These are phyloP conservation scores for Setaria italica DNA, from an alignment of 202 grass and related monocot genomes.

Conservation along the genomic window DNA sequence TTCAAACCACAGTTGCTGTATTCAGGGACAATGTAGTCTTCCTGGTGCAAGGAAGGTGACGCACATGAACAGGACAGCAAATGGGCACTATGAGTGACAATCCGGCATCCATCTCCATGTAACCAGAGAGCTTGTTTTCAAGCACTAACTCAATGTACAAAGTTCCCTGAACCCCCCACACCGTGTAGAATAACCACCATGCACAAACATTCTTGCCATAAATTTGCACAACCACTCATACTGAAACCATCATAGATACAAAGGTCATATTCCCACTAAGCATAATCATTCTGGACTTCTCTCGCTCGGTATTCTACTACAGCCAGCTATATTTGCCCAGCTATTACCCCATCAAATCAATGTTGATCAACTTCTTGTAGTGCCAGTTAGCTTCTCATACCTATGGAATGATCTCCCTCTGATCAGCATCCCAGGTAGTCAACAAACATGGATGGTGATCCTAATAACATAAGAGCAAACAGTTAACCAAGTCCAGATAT, in stretches of 20 bases:
- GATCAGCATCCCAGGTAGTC: slow-evolving; percentile 38
- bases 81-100: too few species aligned
- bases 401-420: slow-evolving; percentile 34
- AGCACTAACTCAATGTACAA: background rate
- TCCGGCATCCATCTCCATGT: background rate
- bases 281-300: slow-evolving; percentile 38
- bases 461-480: slow-evolving; percentile 7
- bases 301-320: slow-evolving; percentile 34
- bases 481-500: too few species aligned
- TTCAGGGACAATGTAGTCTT: too few species aligned
- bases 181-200: slow-evolving; percentile 8
- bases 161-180: background rate
- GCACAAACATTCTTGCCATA: slow-evolving; percentile 28
- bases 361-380: slow-evolving; percentile 29
- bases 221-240: slow-evolving; percentile 39
- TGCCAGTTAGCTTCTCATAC: slow-evolving; percentile 50
- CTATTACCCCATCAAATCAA: slow-evolving; percentile 39
- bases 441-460: slow-evolving; percentile 25
- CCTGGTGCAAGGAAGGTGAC: too few species aligned
- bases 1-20: too few species aligned
- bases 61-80: too few species aligned
- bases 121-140: background rate
- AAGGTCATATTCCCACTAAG: slow-evolving; percentile 10
- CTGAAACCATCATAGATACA: slow-evolving; percentile 27
- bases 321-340: slow-evolving; percentile 33